Evolutionary conservation across 2,329 filamentous ascomycete genomes (phyloP), one percentile per base, ranked within the genome.

Genomic region (Alternaria arbusti): DNA sequence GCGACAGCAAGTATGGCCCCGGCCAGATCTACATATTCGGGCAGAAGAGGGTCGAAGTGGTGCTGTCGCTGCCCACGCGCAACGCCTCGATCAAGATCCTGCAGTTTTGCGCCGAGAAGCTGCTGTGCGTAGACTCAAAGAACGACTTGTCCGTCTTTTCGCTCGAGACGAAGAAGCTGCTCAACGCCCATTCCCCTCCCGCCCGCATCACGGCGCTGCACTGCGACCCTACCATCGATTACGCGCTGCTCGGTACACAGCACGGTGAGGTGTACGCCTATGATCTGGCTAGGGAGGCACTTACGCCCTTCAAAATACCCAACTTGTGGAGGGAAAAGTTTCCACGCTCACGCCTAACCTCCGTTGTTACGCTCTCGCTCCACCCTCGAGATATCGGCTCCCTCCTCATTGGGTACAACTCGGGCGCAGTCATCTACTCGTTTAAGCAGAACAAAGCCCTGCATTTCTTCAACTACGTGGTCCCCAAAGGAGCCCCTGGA

Each of bases 301-400:
- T 96, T 63, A 89, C 93, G 13, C 88, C 90, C 1, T 94, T 97
- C 79, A 89, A 88, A 61, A 88, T 99, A 56, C 91, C 93, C 12
- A 97, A 97, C 77, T 88, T 97, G 61, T 98, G 95, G 95, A 85
- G 85, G 54, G 88, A 92, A 67, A 86, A 86, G 64, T 91, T 93
- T 68, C 89, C 92, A 0, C 87, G 87, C 59, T 87, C 90, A 10
- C 86, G 89, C 52, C 81, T 89, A 11, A 83, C 87, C 12, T 86
- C 88, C 2, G 84, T 98, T 32, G 87, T 97, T 17, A 91, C 90
- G 15, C 83, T 99, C 74, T 88, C 93, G 63, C 86, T 98, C 70
- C 96, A 98, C 74, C 94, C 96, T 3, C 87, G 94, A 71, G 96
- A 99, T 77, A 92, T 98, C 68, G 96, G 96, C 5, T 94, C 93